Evolutionary conservation across 805 yeast genomes (phyloP).

Genomic region (Barnettozyma californica): DNA sequence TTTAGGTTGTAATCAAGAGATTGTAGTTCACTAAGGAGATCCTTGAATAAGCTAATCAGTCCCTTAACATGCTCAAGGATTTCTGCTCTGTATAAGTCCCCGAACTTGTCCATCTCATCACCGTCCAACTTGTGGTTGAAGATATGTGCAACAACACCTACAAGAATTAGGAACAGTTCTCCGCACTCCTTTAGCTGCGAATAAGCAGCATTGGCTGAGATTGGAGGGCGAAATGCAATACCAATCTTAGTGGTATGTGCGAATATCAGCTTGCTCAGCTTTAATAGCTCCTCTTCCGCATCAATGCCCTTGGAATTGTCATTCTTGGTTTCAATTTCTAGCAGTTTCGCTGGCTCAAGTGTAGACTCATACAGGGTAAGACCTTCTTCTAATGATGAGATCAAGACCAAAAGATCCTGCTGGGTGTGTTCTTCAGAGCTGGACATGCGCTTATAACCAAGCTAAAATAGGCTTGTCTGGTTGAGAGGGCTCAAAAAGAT

Average conservation of each 20-base stretch:
- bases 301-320: slow-evolving; percentile 18
- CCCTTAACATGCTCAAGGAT: slow-evolving; percentile 14
- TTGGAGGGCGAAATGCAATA: slow-evolving; percentile 59
- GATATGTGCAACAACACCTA: slow-evolving; percentile 41
- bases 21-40: slow-evolving; percentile 22
- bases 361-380: slow-evolving; percentile 12
- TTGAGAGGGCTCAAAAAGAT: not conserved
- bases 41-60: slow-evolving; percentile 16
- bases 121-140: not conserved
- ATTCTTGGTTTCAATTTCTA: not conserved
- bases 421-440: slow-evolving; percentile 10
- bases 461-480: not conserved
- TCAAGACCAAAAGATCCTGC: slow-evolving; percentile 16
- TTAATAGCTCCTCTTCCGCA: slow-evolving; percentile 49
- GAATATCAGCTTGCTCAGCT: slow-evolving; percentile 52
- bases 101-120: slow-evolving; percentile 28
- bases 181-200: slow-evolving; percentile 43
- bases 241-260: slow-evolving; percentile 81
- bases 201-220: slow-evolving; percentile 43
- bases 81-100: slow-evolving; percentile 27
- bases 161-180: slow-evolving; percentile 37
- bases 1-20: slow-evolving; percentile 16
- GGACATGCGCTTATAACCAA: not conserved
- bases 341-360: slow-evolving; percentile 2
- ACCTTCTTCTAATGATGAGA: slow-evolving; percentile 19